Evolutionary conservation across 2,329 filamentous ascomycete species (phyloP), one percentile per base, ranked within the genome.

Genomic region (Fusarium duplospermum): DNA sequence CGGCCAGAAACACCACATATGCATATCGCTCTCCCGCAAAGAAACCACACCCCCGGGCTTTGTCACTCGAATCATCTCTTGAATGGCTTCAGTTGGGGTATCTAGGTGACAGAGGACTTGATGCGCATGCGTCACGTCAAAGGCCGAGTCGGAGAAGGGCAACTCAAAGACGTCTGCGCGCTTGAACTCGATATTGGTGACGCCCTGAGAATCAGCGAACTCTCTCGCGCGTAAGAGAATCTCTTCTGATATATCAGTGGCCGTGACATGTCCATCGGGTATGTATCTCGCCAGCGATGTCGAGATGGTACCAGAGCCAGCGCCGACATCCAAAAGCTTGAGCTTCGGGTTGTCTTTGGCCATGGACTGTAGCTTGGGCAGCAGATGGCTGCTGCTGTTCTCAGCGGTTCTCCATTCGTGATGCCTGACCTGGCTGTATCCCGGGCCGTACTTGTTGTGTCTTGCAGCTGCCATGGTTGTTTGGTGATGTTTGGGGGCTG

Each of bases 241-340:
- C 58, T 80, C 78, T 9, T 79, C 76, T 2, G 80, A 80, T 29
- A 81, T 69, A 57, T 81, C 80, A 4, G 79, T 81, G 1, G 80
- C 80, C 1, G 69, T 79, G 2, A 86, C 78, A 8, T 76, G 70
- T n/a, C 86, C 86, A 7, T 83, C 54, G 4, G 81, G 80, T 3
- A 84, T 84, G 66, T 83, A 80, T 36, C 80, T 79, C 50, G 82
- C 83, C 45, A 88, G 77, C 9, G 83, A 84, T 0, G 80, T 79
- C 5, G 86, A 85, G 74, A 89, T 88, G 33, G 84, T 87, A 3
- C 86, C 87, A 1, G 87, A 85, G 0, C 87, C 87, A 64, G 86
- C 86, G 47, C 87, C 87, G 11, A 87, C 82, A 60, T 88, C 87
- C 40, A 88, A 82, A 24, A 88, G 78, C 33, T 76, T 78, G 54